phyloP scores from a whole-genome alignment of 2,329 filamentous ascomycete species.

The Trichoderma polysporum region DNA sequence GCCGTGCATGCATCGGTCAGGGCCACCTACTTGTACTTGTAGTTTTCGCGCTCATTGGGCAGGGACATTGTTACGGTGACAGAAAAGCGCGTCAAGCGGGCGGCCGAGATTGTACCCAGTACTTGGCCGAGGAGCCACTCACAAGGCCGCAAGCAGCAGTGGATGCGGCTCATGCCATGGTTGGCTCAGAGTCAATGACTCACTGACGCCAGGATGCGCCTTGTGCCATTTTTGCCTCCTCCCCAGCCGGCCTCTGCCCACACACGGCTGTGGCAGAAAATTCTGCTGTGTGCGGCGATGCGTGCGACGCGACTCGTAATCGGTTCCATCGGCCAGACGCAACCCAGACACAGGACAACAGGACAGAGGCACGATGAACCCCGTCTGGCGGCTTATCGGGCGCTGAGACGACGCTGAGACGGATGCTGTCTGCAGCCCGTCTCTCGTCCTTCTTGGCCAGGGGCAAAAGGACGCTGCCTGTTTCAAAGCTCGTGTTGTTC shows the following conservation, averaged over 20 bases:
- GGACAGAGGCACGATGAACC: background rate
- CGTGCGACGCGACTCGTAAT: slow-evolving; percentile 21
- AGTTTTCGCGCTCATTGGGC: background rate
- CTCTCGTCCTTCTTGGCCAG: background rate
- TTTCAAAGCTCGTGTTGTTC: slow-evolving; percentile 21
- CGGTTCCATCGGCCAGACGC: background rate
- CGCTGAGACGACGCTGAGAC: slow-evolving; percentile 20
- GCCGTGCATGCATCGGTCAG: background rate
- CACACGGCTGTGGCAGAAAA: slow-evolving; percentile 20
- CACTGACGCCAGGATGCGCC: slow-evolving; percentile 24
- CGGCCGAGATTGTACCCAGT: slow-evolving; percentile 22
- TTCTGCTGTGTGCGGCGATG: slow-evolving; percentile 21
- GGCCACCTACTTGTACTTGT: background rate
- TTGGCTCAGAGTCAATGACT: slow-evolving; percentile 33
- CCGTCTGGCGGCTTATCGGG: background rate
- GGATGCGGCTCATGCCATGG: slow-evolving; percentile 27
- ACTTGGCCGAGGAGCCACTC: slow-evolving; percentile 33
- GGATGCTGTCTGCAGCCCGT: background rate
- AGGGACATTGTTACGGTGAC: background rate
- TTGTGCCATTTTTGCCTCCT: slow-evolving; percentile 20
- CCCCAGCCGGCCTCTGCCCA: slow-evolving; percentile 5
- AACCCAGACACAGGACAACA: background rate
- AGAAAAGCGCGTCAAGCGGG: background rate
- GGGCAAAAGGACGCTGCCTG: slow-evolving; percentile 12
- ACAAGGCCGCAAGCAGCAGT: slow-evolving; percentile 33